Conservation (phyloP, 192 early-diverging fungal species). For the Backusella macrospora region DNA sequence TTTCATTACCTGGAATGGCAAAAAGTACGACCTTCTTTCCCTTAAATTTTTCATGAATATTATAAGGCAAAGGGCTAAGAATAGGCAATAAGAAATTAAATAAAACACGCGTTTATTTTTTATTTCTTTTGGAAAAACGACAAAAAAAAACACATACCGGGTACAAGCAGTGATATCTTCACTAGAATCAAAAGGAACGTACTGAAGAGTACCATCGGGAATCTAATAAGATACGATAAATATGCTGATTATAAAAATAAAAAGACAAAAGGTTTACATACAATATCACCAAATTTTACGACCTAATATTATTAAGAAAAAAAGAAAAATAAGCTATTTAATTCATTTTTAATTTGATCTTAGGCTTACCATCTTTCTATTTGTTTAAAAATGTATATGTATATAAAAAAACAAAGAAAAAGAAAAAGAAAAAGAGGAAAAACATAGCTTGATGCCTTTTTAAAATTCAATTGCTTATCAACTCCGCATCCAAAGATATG, state of each 20-base stretch:
- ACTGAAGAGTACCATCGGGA: conserved; percentile 37
- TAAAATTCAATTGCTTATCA: too few relatives aligned
- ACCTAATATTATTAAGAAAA: background rate
- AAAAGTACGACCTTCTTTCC: conserved; percentile 69
- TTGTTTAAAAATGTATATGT: too few relatives aligned
- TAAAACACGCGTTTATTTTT: background rate
- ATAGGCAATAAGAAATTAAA: background rate
- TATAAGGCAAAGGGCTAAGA: conserved; percentile 33
- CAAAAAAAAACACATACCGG: conserved; percentile 24
- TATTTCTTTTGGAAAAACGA: background rate
- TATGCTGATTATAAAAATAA: background rate
- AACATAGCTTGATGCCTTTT: too few relatives aligned
- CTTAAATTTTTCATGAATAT: conserved; percentile 54
- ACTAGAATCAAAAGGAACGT: conserved; percentile 34
- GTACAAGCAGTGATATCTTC: conserved; percentile 41
- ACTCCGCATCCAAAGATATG: too few relatives aligned
- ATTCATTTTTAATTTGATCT: too few relatives aligned
- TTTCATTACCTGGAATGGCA: conserved; percentile 51
- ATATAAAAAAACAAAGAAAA: too few relatives aligned
- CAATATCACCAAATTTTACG: conserved; percentile 8
- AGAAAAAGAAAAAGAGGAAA: too few relatives aligned
- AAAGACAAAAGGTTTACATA: background rate
- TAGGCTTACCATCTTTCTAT: too few relatives aligned
- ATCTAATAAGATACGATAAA: conserved; percentile 18
- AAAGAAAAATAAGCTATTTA: too few relatives aligned